These are phyloP conservation scores for Ascochyta pisi DNA, from an alignment of 2,329 filamentous ascomycete species.

Conservation along the genomic window DNA sequence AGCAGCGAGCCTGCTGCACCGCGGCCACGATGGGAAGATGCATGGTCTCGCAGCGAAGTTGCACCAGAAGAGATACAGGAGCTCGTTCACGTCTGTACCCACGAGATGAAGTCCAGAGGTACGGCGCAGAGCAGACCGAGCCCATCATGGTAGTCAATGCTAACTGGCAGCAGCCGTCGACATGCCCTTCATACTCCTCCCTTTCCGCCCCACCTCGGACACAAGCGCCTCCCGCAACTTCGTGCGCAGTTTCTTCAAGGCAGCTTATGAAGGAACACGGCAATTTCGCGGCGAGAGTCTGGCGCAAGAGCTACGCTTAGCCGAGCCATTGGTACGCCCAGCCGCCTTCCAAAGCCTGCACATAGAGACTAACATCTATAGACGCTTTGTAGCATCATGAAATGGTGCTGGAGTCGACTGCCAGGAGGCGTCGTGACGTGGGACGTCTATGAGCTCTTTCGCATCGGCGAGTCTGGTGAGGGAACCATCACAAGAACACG, in stretches of 20 bases:
- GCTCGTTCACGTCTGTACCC: constrained; percentile 81
- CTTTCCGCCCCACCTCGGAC: constrained; percentile 92
- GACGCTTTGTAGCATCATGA: constrained; percentile 92
- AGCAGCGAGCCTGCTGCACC: constrained; percentile 49
- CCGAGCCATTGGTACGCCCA: constrained; percentile 83
- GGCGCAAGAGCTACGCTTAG: constrained; percentile 86
- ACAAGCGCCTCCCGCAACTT: constrained; percentile 91
- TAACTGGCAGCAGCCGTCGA: constrained; percentile 71
- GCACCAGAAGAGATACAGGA: constrained; percentile 91
- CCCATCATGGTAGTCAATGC: constrained; percentile 9
- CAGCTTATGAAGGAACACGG: constrained; percentile 64
- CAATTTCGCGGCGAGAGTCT: constrained; percentile 72
- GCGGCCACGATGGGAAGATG: constrained; percentile 85
- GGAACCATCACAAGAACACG: constrained; percentile 9
- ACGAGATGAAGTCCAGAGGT: constrained; percentile 95
- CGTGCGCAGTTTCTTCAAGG: constrained; percentile 88
- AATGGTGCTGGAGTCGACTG: constrained; percentile 98
- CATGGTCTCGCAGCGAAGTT: constrained; percentile 82
- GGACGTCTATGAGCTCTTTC: constrained; percentile 97
- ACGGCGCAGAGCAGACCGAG: constrained; percentile 37
- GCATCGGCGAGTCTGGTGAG: constrained; percentile 87
- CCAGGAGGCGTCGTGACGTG: constrained; percentile 91
- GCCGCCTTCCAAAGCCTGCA: constrained; percentile 4
- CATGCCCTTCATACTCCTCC: constrained; percentile 88
- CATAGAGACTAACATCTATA: constrained; percentile 50